Percentiles rank a stretch among this genome's conserved stretches.
phyloP scores from a whole-genome alignment of 2,329 filamentous ascomycete genomes.

The Gliomastix tumulicola region DNA sequence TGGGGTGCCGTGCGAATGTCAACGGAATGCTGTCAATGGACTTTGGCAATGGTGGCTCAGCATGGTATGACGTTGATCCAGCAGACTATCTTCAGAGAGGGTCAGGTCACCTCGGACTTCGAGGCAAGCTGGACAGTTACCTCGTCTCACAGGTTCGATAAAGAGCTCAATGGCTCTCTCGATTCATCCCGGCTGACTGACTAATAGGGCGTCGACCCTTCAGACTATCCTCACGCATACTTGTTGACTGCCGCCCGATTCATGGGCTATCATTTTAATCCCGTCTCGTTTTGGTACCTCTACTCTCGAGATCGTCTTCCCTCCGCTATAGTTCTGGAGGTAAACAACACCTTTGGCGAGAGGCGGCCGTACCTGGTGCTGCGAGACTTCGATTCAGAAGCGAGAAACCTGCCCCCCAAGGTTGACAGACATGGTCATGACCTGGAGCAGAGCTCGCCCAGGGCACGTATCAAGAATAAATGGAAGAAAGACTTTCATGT shows the following conservation, averaged over 20 bases:
- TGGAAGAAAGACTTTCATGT: slow-evolving; percentile 72
- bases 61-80: slow-evolving; percentile 55
- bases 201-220: slow-evolving; percentile 41
- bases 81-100: slow-evolving; percentile 56
- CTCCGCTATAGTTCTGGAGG: slow-evolving; percentile 61
- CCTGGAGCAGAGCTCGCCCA: no score
- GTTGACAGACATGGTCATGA: no score
- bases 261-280: slow-evolving; percentile 66
- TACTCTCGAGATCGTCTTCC: slow-evolving; percentile 53
- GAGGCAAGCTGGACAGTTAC: slow-evolving; percentile 55
- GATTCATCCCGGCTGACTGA: slow-evolving; percentile 4
- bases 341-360: slow-evolving; percentile 73
- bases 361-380: slow-evolving; percentile 34
- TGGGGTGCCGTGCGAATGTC: slow-evolving; percentile 51
- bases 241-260: slow-evolving; percentile 65
- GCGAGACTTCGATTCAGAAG: slow-evolving; percentile 15
- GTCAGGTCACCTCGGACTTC: slow-evolving; percentile 41
- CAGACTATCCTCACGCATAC: slow-evolving; percentile 60
- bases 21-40: slow-evolving; percentile 48
- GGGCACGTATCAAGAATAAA: slow-evolving; percentile 42
- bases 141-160: slow-evolving; percentile 49
- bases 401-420: no score
- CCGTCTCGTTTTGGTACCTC: slow-evolving; percentile 74
- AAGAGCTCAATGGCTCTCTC: neutral
- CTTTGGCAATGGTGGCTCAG: no score